Evolutionary conservation across 2,329 filamentous ascomycete species (phyloP).

Genomic region (Cadophora gregata): DNA sequence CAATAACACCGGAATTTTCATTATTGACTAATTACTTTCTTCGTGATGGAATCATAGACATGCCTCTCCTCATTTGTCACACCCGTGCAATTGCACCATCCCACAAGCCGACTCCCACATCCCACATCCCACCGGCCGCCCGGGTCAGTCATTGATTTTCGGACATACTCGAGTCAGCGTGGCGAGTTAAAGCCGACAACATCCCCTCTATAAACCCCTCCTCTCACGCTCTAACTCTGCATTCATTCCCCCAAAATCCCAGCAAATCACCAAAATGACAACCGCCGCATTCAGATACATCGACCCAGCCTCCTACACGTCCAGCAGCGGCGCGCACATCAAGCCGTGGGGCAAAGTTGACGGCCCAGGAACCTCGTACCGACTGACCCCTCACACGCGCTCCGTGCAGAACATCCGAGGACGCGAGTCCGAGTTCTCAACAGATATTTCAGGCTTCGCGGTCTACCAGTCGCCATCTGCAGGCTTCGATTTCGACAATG

Average conservation of each 20-base stretch:
- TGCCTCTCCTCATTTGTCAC: background rate
- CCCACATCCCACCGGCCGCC: background rate
- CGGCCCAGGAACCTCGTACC: constrained; percentile 60
- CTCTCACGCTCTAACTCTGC: background rate
- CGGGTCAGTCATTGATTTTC: constrained; percentile 5
- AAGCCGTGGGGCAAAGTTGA: constrained; percentile 73
- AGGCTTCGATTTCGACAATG: constrained; percentile 66
- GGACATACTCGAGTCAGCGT: constrained; percentile 17
- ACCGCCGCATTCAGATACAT: constrained; percentile 52
- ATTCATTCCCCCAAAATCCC: background rate
- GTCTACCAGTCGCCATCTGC: constrained; percentile 60
- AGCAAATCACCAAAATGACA: constrained; percentile 17
- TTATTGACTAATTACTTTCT: background rate
- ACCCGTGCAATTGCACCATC: constrained; percentile 7
- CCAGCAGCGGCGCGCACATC: constrained; percentile 18
- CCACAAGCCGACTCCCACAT: too few species aligned
- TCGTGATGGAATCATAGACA: background rate
- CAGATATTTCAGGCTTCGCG: constrained; percentile 77
- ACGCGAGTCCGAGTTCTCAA: constrained; percentile 64
- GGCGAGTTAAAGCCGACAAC: constrained; percentile 17
- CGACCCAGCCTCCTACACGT: constrained; percentile 56
- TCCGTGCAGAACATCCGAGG: constrained; percentile 74
- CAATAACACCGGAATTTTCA: too few species aligned
- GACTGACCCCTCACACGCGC: constrained; percentile 51
- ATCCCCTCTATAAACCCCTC: background rate